Evolutionary conservation across 2,329 filamentous ascomycete species (phyloP).

Genomic region (Rhytidhysteron rufulum): DNA sequence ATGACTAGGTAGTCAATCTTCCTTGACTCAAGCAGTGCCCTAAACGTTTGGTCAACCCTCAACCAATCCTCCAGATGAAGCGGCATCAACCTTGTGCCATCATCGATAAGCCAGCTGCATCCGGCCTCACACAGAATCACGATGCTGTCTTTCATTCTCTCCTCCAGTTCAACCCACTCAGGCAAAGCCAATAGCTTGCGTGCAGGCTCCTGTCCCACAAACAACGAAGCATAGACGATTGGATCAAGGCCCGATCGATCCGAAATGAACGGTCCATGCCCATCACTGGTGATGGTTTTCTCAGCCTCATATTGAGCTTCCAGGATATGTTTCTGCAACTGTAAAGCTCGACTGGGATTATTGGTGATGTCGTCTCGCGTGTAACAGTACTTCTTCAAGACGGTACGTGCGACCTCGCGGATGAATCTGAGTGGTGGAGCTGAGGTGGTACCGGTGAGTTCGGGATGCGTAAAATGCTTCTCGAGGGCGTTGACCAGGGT

Average conservation of each 20-base stretch:
- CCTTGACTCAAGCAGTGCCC: conserved; percentile 13
- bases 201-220: conserved; percentile 24
- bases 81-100: conserved; percentile 37
- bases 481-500: conserved; percentile 39
- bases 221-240: conserved; percentile 36
- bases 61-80: conserved; percentile 21
- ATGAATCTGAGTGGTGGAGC: conserved; percentile 18
- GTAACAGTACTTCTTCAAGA: conserved; percentile 31
- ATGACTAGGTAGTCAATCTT: conserved; percentile 18
- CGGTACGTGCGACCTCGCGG: conserved; percentile 37
- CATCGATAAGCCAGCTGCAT: conserved; percentile 31
- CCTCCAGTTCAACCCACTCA: conserved; percentile 28
- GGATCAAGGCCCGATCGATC: conserved; percentile 45
- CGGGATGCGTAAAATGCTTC: conserved; percentile 12
- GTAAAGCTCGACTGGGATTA: conserved; percentile 22
- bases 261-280: conserved; percentile 35
- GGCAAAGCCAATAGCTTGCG: conserved; percentile 15
- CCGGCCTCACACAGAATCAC: conserved; percentile 41
- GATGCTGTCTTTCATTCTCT: conserved; percentile 30
- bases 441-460: not conserved
- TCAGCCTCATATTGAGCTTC: conserved; percentile 34
- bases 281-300: conserved; percentile 4
- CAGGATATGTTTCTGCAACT: conserved; percentile 39
- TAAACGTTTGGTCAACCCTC: conserved; percentile 17
- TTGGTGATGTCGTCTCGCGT: conserved; percentile 31